Base-by-base conservation (phyloP, 129 eudicot genomes). In the Flaveria brownii region DNA sequence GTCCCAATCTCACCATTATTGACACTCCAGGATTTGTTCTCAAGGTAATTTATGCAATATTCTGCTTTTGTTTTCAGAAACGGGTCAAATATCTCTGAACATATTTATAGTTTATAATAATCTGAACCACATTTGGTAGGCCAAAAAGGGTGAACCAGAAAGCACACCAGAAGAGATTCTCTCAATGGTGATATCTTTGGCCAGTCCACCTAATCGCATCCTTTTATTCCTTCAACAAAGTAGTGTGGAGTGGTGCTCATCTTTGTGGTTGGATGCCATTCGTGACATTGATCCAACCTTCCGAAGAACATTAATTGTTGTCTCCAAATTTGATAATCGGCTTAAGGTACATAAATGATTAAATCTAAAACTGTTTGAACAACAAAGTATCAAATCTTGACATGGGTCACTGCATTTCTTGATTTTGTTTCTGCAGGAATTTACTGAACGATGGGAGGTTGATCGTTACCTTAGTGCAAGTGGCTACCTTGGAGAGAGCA, bases 171-270 rank as follows among this genome's bases (percentile, higher is more conserved):
- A 93, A 61, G 97, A 93, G 67, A 93, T 93, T 63, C 80, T 90
- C 75, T 88, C 97, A 33, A 93, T 91, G 98, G 98, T 93, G 80
- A 93, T 88, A 84, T 84, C 93, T 47, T 68, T 93, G 66, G 98
- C 98, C 59, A 91, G 96, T 73, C 98, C 97, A 25, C 93, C 97
- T 67, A 89, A 93, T 74, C 93, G 98, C 49, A 90, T 93, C 80
- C 87, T 93, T 59, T 79, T 93, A 82, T 93, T 91, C 84, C 98
- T 93, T 77, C 98, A 93, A 77, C 98, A 93, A 82, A 93, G 98
- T 60, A 93, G 98, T 68, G 98, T 91, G 59, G 98, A 93, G 47
- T 93, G 98, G 98, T 93, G 98, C 83, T 93, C 98, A 12, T 93
- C 98, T 25, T 78, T 93, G 87, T 93, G 98, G 98, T 73, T 93